Evolutionary conservation across 1,284 basidiomycete genomes (phyloP).

Genomic region (Trichosporon sp.): DNA sequence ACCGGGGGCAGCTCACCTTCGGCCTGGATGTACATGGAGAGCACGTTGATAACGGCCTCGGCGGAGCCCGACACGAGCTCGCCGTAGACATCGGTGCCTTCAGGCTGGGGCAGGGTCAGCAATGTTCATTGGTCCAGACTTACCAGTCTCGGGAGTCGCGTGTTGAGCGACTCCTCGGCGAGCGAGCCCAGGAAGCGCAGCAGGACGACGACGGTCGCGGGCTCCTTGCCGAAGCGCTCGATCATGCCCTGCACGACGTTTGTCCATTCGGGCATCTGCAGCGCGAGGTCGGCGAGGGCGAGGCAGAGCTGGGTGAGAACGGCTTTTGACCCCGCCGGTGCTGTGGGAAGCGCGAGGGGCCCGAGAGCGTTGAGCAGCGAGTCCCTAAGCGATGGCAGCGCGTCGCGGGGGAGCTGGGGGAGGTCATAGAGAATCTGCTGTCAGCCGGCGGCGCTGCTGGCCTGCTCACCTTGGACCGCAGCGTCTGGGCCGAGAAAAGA

Average conservation of each 20-base stretch:
- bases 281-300: slow-evolving; percentile 80
- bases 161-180: slow-evolving; percentile 84
- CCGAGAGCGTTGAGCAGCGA: slow-evolving; percentile 76
- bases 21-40: slow-evolving; percentile 87
- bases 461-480: slow-evolving; percentile 77
- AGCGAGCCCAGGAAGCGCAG: slow-evolving; percentile 87
- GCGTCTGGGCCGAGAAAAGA: slow-evolving; percentile 94
- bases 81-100: slow-evolving; percentile 19
- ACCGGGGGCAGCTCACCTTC: slow-evolving; percentile 58
- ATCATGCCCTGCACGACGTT: slow-evolving; percentile 78
- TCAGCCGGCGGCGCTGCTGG: neutral
- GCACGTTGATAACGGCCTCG: slow-evolving; percentile 66
- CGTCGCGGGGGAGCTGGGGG: slow-evolving; percentile 69
- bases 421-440: slow-evolving; percentile 90
- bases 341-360: slow-evolving; percentile 53
- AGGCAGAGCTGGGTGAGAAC: slow-evolving; percentile 87
- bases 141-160: slow-evolving; percentile 82
- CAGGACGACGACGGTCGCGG: slow-evolving; percentile 73
- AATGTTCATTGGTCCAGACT: slow-evolving; percentile 41
- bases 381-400: slow-evolving; percentile 75
- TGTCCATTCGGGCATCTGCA: slow-evolving; percentile 85
- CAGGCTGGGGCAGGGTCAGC: slow-evolving; percentile 14
- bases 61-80: slow-evolving; percentile 69
- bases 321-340: slow-evolving; percentile 68
- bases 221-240: slow-evolving; percentile 77